Conservation (phyloP, 805 yeast species). For the Ogataea henricii region DNA sequence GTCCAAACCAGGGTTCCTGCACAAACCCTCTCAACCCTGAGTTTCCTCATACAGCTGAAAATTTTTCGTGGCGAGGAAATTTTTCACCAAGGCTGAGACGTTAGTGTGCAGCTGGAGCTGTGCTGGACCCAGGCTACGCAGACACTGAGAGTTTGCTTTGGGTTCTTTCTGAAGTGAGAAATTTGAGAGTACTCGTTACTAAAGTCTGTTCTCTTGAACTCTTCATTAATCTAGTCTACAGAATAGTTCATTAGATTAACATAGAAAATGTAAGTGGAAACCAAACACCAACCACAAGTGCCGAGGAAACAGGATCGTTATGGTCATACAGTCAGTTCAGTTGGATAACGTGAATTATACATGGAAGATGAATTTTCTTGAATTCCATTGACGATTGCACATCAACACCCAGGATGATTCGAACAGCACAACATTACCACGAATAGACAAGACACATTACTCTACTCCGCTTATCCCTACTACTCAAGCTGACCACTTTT, state of each 20-base stretch:
- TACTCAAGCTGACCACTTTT: background rate
- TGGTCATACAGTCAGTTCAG: background rate
- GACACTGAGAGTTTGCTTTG: conserved; percentile 8
- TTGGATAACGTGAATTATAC: background rate
- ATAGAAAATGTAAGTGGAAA: conserved; percentile 18
- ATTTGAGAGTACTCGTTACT: background rate
- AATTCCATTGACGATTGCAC: no score
- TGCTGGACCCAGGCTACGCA: conserved; percentile 4
- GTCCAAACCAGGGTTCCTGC: background rate
- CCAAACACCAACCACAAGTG: background rate
- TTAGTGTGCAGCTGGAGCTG: background rate
- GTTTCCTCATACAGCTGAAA: conserved; percentile 10
- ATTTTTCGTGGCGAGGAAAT: conserved; percentile 9
- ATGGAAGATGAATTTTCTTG: no score
- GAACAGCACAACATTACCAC: background rate
- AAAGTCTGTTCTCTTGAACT: background rate
- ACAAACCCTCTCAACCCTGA: conserved; percentile 1
- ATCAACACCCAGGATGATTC: no score
- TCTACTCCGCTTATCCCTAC: background rate
- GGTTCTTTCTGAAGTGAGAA: conserved; percentile 5
- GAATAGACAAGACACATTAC: background rate
- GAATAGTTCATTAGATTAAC: conserved; percentile 8
- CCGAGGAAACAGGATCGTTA: background rate
- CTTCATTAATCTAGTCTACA: background rate
- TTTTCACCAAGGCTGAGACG: conserved; percentile 4